Evolutionary conservation across 1,284 basidiomycete genomes (phyloP).

Genomic region (Coniferiporia sulphurascens): DNA sequence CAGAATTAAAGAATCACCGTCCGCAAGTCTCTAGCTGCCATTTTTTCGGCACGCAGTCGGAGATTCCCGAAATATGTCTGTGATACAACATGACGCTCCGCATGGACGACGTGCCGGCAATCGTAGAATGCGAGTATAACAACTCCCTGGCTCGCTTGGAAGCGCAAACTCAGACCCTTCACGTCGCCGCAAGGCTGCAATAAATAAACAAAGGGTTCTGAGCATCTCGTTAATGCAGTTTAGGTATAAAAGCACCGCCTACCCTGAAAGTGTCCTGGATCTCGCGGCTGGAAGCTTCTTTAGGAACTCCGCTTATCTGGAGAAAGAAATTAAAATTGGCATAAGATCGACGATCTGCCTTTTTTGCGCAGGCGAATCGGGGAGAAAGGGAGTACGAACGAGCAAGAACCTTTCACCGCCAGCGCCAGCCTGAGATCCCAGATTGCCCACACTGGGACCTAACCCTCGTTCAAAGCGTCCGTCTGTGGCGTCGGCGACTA

Average conservation of each 20-base stretch:
- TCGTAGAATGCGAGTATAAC: slow-evolving; percentile 63
- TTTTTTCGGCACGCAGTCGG: slow-evolving; percentile 2
- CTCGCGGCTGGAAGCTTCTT: slow-evolving; percentile 5
- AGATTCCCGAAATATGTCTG: slow-evolving; percentile 7
- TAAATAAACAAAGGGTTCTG: background rate
- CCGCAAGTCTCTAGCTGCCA: background rate
- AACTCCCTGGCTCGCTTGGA: slow-evolving; percentile 42
- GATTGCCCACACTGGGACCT: too few species aligned
- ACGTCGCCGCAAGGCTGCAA: slow-evolving; percentile 12
- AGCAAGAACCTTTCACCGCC: slow-evolving; percentile 5
- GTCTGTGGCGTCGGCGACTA: background rate
- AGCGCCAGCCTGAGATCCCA: background rate
- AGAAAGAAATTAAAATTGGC: background rate
- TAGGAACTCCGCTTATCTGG: slow-evolving; percentile 18
- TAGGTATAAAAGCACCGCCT: background rate
- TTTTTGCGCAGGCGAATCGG: background rate
- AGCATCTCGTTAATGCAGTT: background rate
- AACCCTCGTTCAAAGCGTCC: background rate
- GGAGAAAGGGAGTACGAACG: slow-evolving; percentile 1
- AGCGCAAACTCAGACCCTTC: slow-evolving; percentile 45
- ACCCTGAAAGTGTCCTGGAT: slow-evolving; percentile 19
- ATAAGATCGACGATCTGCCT: background rate
- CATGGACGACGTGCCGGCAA: slow-evolving; percentile 46
- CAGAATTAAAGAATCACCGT: slow-evolving; percentile 1
- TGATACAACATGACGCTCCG: slow-evolving; percentile 24